Conservation (phyloP, 179 eudicot species). For the Beta macrorhiza region DNA sequence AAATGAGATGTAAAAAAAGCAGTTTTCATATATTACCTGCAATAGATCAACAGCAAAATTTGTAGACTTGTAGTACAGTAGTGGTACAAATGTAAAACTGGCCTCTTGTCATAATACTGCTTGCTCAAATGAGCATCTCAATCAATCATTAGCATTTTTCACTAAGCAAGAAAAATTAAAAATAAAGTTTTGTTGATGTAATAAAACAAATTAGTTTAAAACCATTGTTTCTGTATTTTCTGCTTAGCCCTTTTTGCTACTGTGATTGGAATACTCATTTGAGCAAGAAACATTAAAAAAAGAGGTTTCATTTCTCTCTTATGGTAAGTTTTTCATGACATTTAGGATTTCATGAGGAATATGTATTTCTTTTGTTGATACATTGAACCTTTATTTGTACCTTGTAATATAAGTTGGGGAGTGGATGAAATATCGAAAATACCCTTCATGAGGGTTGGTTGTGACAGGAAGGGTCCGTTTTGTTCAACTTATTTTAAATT, state of each 20-base stretch:
- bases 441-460: not conserved
- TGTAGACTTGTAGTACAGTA: not conserved
- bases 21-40: not conserved
- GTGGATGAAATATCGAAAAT: not conserved
- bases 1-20: too few relatives aligned
- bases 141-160: not conserved
- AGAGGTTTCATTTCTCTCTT: constrained; percentile 8
- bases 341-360: not conserved
- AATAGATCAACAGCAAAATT: not conserved
- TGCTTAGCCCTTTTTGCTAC: not conserved
- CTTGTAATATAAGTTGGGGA: not conserved
- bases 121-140: constrained; percentile 36
- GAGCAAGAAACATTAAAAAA: constrained; percentile 34
- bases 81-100: not conserved
- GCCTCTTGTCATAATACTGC: constrained; percentile 25
- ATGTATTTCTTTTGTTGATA: not conserved
- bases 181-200: too few relatives aligned
- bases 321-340: not conserved
- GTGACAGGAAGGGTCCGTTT: too few relatives aligned
- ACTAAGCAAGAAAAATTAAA: not conserved
- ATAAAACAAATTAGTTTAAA: too few relatives aligned
- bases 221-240: not conserved
- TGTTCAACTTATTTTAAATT: too few relatives aligned
- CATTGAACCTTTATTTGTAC: not conserved
- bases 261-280: constrained; percentile 36